phyloP scores from a whole-genome alignment of 73 alveolate genomes.

The Paramecium pentaurelia region DNA sequence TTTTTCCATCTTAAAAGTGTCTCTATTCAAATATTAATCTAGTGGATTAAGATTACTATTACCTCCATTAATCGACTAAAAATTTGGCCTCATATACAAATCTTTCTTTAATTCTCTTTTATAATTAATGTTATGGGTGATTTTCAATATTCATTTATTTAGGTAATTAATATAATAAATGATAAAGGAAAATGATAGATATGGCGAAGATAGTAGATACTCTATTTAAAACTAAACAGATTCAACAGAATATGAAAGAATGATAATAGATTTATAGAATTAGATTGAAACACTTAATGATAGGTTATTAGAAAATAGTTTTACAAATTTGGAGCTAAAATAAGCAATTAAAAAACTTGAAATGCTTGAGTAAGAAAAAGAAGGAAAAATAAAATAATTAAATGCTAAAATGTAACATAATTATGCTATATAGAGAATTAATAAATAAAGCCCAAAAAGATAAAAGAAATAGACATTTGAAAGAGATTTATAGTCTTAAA shows the following conservation, averaged over 20 bases:
- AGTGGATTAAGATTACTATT: not conserved
- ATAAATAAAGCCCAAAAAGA: not conserved
- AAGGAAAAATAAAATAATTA: not conserved
- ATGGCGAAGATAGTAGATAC: not conserved
- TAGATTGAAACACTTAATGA: not conserved
- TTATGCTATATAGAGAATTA: not conserved
- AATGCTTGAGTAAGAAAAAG: not conserved
- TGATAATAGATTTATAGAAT: not conserved
- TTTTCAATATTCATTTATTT: not conserved
- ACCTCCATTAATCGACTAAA: slow-evolving; percentile 40
- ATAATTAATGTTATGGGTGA: not conserved
- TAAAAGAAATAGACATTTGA: not conserved
- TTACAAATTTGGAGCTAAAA: not conserved
- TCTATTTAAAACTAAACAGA: not conserved
- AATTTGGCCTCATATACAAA: slow-evolving; percentile 30
- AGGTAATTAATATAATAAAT: not conserved
- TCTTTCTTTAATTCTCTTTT: slow-evolving; percentile 29
- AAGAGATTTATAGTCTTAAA: not conserved
- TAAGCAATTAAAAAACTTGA: not conserved
- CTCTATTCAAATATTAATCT: not conserved
- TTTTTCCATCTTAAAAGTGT: slow-evolving; percentile 20
- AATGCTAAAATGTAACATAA: not conserved
- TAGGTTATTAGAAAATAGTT: not conserved
- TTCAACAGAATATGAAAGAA: not conserved
- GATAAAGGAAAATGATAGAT: not conserved